Base-by-base conservation (phyloP, 2,329 filamentous ascomycete genomes). In the Geosmithia morbida region DNA sequence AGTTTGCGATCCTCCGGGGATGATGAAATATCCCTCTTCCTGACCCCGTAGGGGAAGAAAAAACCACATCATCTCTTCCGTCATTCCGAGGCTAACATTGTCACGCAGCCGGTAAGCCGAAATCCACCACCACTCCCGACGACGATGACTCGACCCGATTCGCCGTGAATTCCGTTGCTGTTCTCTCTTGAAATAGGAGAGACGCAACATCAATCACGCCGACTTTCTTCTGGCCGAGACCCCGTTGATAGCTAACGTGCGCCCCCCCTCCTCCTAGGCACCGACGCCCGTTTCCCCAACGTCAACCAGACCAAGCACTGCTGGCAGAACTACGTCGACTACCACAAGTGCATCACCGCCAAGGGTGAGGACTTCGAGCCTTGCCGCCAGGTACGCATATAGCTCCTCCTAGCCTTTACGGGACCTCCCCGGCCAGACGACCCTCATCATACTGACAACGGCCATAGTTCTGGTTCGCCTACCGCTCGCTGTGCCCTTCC, bases 321-420 rank as follows among this genome's bases (percentile, higher is more conserved):
- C 87, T 98, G 92, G 92, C 94, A 98, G 71, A 98, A 98, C 81
- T 98, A 98, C 74, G 92, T 98, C 75, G 92, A 98, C 72, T 97
- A 98, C 79, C 87, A 98, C 83, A 98, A 98, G 81, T 98, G 92
- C 77, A 88, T 96, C 70, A 75, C 83, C 66, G 90, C 89, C 72
- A 97, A 97, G 81, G 90, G 90, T 70, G 90, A 97, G 77, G 89
- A 96, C 66, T 97, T 97, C 69, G 83, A 86, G 60, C 90, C 90
- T 56, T 97, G 90, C 85, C 84, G 83, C 63, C 89, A 96, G 84
- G 89, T 95, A 82, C 55, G 66, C n/a, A 19, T 30, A 19, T 7
- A 29, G 13, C 14, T 49, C 33, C n/a, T 37, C 33, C 11, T 11
- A 11, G 33, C 33, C 33, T 11, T 17, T 26, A 43, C n/a, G 40